phyloP scores from a whole-genome alignment of 352 stramenopile genomes.

The Phytophthora pini region DNA sequence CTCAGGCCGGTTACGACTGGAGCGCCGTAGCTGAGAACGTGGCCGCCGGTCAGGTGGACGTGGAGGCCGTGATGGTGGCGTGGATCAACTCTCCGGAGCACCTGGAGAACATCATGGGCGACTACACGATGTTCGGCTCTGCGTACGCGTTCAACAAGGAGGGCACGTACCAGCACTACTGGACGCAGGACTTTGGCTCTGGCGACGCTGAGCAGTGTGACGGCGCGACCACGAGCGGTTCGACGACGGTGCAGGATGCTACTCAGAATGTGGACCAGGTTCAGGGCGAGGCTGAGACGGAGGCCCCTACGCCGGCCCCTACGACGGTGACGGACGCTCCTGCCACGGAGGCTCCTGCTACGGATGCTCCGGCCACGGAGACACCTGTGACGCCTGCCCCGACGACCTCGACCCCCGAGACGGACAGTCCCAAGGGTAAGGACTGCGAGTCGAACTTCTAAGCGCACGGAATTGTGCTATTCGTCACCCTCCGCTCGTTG shows the following conservation, averaged over 20 bases:
- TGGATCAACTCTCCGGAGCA: conserved; percentile 50
- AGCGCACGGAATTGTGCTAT: neutral
- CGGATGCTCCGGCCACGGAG: neutral
- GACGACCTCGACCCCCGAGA: neutral
- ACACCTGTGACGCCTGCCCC: conserved; percentile 6
- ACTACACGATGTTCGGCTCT: conserved; percentile 49
- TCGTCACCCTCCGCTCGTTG: neutral
- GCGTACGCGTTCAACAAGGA: conserved; percentile 40
- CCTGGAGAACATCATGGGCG: conserved; percentile 45
- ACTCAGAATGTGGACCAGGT: conserved; percentile 25
- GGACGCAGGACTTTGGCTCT: conserved; percentile 68
- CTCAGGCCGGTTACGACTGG: conserved; percentile 48
- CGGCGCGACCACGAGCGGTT: conserved; percentile 10
- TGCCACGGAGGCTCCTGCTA: neutral
- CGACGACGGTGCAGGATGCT: conserved; percentile 17
- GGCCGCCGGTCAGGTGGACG: conserved; percentile 36
- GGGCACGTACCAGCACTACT: conserved; percentile 53
- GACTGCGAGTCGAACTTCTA: conserved; percentile 35
- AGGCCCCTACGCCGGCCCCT: conserved; percentile 9
- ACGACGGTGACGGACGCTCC: conserved; percentile 20
- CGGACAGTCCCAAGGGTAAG: conserved; percentile 22
- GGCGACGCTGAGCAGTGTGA: conserved; percentile 39
- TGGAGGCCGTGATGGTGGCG: conserved; percentile 43
- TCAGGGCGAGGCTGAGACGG: conserved; percentile 21
- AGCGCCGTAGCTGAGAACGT: conserved; percentile 47